These are phyloP conservation scores for Yarrowia keelungensis DNA, from an alignment of 805 yeast genomes.

Conservation along the genomic window DNA sequence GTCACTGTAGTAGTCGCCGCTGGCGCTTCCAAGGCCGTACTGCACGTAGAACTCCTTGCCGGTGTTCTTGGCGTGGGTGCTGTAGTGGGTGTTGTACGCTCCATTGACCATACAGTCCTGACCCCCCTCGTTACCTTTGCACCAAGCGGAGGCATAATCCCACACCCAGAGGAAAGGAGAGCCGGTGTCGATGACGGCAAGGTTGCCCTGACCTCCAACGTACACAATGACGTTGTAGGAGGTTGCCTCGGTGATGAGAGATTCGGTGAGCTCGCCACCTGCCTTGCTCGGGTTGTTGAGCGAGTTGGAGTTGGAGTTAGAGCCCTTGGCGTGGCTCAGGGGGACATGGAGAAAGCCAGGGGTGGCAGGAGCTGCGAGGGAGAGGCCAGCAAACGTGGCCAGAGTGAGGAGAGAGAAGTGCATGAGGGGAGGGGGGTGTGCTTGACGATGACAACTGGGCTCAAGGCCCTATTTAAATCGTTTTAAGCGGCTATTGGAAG, in stretches of 20 bases:
- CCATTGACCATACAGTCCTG: neutral
- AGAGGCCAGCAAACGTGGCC: neutral
- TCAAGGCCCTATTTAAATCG: no score
- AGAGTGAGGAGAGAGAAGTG: conserved; percentile 2
- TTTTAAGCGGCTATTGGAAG: no score
- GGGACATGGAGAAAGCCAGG: conserved; percentile 6
- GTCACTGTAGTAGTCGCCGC: neutral
- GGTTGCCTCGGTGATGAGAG: conserved; percentile 40
- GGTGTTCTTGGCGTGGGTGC: neutral
- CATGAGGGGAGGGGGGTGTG: neutral
- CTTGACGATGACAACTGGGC: no score
- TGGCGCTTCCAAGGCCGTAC: neutral
- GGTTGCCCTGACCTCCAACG: conserved; percentile 54
- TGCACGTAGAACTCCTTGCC: neutral
- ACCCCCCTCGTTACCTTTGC: conserved; percentile 9
- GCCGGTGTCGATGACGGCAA: neutral
- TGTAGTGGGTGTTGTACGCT: neutral
- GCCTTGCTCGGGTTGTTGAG: neutral
- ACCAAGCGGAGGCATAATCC: conserved; percentile 52
- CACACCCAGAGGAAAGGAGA: conserved; percentile 12
- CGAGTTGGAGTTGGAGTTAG: neutral
- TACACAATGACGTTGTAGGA: conserved; percentile 45
- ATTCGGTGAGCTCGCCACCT: neutral
- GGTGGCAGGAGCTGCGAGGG: conserved; percentile 16
- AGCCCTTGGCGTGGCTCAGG: neutral